These are phyloP conservation scores for Colletotrichum caudatum DNA, from an alignment of 2,329 filamentous ascomycete species.

Conservation along the genomic window DNA sequence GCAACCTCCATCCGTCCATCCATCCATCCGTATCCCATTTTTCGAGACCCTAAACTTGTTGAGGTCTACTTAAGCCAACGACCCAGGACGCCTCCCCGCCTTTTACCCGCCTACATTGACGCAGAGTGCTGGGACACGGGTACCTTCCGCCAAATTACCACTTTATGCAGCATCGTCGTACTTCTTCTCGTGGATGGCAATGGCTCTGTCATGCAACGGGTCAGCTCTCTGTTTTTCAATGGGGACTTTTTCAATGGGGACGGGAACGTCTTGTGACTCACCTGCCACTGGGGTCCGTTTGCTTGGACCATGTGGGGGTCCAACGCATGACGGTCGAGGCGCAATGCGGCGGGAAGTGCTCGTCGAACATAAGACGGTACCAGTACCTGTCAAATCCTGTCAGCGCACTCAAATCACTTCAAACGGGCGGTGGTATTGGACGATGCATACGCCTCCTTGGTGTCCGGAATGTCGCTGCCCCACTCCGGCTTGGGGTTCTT, in stretches of 20 bases:
- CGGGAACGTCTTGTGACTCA: constrained; percentile 55
- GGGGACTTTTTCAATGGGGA: constrained; percentile 10
- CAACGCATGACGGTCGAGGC: constrained; percentile 95
- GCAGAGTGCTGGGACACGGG: constrained; percentile 35
- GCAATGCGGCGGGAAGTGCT: constrained; percentile 94
- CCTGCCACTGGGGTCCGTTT: constrained; percentile 95
- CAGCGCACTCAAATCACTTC: constrained; percentile 42
- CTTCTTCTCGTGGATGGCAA: constrained; percentile 80
- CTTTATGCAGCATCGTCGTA: constrained; percentile 67
- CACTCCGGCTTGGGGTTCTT: constrained; percentile 98
- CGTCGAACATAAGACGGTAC: constrained; percentile 99
- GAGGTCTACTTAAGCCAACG: constrained; percentile 39
- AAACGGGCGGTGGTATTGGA: constrained; percentile 4
- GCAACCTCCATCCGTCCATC: not conserved
- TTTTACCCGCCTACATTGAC: constrained; percentile 38
- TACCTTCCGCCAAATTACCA: constrained; percentile 31
- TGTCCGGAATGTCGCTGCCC: constrained; percentile 92
- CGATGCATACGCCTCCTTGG: constrained; percentile 84
- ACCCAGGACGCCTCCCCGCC: constrained; percentile 36
- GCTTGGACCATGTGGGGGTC: constrained; percentile 97
- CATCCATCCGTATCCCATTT: not conserved
- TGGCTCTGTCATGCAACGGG: constrained; percentile 67
- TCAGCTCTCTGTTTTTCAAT: constrained; percentile 20
- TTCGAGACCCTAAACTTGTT: constrained; percentile 37
- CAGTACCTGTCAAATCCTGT: constrained; percentile 74